A percentile compares a stretch with the other conserved stretches of the same genome.
phyloP scores from a whole-genome alignment of 2,329 filamentous ascomycete genomes.

The Tympanopsis confertula region DNA sequence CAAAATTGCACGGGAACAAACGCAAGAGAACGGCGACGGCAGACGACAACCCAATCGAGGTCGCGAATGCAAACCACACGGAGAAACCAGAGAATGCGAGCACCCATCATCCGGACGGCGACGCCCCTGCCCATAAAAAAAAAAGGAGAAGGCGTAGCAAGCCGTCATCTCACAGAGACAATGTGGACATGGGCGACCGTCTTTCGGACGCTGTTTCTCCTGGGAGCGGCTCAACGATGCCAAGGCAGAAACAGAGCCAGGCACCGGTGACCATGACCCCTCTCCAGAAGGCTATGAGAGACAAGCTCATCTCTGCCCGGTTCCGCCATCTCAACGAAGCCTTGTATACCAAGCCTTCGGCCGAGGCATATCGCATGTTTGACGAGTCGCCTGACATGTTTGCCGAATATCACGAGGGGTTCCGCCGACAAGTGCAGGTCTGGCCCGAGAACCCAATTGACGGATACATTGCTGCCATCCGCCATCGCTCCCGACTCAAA shows the following conservation, averaged over 20 bases:
- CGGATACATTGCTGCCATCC: conserved; percentile 65
- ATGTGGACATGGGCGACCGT: too few relatives aligned
- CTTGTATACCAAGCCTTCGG: conserved; percentile 83
- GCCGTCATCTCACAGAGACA: too few relatives aligned
- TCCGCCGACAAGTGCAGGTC: conserved; percentile 84
- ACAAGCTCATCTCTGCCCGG: conserved; percentile 86
- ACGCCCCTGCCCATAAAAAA: conserved; percentile 4
- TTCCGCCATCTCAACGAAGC: conserved; percentile 97
- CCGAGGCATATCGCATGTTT: conserved; percentile 74
- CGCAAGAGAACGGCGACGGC: conserved; percentile 19
- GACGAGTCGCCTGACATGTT: conserved; percentile 82
- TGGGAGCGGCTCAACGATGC: too few relatives aligned
- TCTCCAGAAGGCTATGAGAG: conserved; percentile 84
- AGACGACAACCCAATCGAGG: conserved; percentile 4
- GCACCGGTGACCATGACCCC: conserved; percentile 60
- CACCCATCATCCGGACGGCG: conserved; percentile 8
- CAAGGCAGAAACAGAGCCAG: neutral
- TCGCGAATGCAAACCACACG: conserved; percentile 12
- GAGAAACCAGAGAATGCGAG: conserved; percentile 10
- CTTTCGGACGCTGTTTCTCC: too few relatives aligned
- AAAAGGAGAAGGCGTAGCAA: too few relatives aligned
- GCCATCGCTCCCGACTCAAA: conserved; percentile 47
- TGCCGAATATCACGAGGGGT: conserved; percentile 88
- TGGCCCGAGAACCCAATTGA: conserved; percentile 97
- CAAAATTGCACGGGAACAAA: conserved; percentile 8